phyloP scores from a whole-genome alignment of 352 stramenopile genomes.

The Globisporangium emineosum region DNA sequence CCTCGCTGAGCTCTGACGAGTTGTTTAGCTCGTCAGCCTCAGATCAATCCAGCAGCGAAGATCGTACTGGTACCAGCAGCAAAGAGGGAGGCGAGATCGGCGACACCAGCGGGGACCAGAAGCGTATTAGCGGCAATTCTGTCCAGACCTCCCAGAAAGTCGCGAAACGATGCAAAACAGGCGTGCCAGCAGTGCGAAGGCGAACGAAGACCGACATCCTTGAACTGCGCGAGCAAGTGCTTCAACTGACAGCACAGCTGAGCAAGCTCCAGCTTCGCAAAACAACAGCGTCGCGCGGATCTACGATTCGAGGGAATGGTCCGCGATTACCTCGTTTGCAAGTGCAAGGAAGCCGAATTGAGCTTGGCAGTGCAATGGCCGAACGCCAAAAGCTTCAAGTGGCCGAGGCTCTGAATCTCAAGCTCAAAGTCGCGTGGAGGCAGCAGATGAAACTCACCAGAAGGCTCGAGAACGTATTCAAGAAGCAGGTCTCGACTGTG shows the following conservation, averaged over 20 bases:
- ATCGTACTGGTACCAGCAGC: neutral
- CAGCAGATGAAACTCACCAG: slow-evolving; percentile 39
- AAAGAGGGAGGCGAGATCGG: too few species aligned
- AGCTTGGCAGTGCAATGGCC: slow-evolving; percentile 27
- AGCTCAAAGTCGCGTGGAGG: slow-evolving; percentile 33
- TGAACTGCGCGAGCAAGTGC: slow-evolving; percentile 8
- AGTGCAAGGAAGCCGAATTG: slow-evolving; percentile 17
- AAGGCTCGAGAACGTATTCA: slow-evolving; percentile 33
- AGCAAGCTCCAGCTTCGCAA: neutral
- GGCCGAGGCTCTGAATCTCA: slow-evolving; percentile 35
- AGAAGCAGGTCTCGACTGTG: slow-evolving; percentile 13
- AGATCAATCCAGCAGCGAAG: neutral
- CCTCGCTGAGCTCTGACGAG: neutral
- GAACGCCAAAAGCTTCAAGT: slow-evolving; percentile 36
- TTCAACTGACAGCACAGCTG: slow-evolving; percentile 3
- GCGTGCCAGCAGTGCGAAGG: neutral
- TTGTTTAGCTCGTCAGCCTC: neutral
- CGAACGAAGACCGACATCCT: slow-evolving; percentile 6
- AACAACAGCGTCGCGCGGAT: too few species aligned
- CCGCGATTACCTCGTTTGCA: neutral
- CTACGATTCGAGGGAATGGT: neutral
- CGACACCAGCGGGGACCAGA: too few species aligned
- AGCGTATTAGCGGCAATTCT: neutral
- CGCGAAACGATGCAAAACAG: neutral
- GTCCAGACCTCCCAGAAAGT: neutral